Evolutionary conservation across 306 rosid genomes (phyloP), one percentile per base, ranked within the genome.

Genomic region (Rosa multiflora): DNA sequence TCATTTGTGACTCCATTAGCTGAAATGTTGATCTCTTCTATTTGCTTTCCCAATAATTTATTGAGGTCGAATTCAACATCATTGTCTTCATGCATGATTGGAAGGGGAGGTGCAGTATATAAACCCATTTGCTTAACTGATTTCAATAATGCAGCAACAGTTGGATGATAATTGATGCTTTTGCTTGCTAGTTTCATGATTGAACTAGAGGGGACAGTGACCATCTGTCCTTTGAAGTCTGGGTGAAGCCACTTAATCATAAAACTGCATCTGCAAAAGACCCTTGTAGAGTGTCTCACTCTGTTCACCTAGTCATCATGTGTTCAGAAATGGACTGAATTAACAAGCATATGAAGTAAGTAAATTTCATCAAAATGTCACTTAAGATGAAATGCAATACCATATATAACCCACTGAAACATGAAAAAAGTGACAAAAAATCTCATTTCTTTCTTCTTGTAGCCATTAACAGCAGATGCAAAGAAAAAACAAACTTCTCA

Each of bases 221-320:
- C 17, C 6, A 44, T 39, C 61, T 78, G 32, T 26, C 53, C 72
- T 15, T 61, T 52, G 53, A 72, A 76, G 48, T 79, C 73, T 72
- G 64, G 64, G 82, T 72, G 72, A 59, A 62, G 82, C 82, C 73
- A 79, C 37, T 61, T 8, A 37, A 79, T 61, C 39, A 66, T 72
- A 55, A 62, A 79, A 71, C 72, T 72, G 77, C 82, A 79, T 62
- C 77, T 79, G 73, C 82, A 79, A 49, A 48, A 46, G 40, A 72
- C 63, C 72, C 71, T 72, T 23, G 42, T 35, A 9, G 82, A 79
- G 72, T 79, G 78, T 61, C 66, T 62, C 40, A 62, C 82, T 48
- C 55, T 79, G 44, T 23, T 59, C 17, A 72, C 82, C 82, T 79
- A 52, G 23, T 72, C 48, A 39, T 47, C 48, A 61, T n/a, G 70